phyloP scores from a whole-genome alignment of 768 basidiomycete species.

The Naganishia antarctica region DNA sequence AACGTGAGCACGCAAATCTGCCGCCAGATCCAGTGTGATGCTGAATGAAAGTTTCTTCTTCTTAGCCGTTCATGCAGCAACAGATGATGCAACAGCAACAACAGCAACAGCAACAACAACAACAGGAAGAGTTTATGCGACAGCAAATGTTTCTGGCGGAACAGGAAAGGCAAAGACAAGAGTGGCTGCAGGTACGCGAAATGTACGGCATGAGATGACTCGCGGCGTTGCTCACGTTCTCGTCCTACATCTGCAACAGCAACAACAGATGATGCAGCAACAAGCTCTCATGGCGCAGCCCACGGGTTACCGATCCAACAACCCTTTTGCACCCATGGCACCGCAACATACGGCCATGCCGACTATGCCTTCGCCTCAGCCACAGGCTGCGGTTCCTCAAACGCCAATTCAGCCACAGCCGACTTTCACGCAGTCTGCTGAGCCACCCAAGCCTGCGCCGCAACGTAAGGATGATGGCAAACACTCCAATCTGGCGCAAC shows the following conservation, averaged over 20 bases:
- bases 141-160: conserved; percentile 52
- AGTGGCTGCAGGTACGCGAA: conserved; percentile 43
- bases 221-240: conserved; percentile 29
- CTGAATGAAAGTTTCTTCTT: not conserved
- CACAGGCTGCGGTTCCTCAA: conserved; percentile 38
- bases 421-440: conserved; percentile 52
- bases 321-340: conserved; percentile 72
- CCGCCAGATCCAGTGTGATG: not conserved
- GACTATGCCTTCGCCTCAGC: conserved; percentile 32
- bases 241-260: conserved; percentile 44
- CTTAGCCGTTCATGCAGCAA: conserved; percentile 59
- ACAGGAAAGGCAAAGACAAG: conserved; percentile 49
- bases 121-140: conserved; percentile 52
- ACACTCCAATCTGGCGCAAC: conserved; percentile 65
- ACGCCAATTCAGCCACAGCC: conserved; percentile 47
- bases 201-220: conserved; percentile 34
- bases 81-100: conserved; percentile 76
- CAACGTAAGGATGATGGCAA: conserved; percentile 58
- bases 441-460: conserved; percentile 44
- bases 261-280: conserved; percentile 38
- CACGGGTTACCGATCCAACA: conserved; percentile 69
- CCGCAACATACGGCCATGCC: conserved; percentile 27
- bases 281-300: conserved; percentile 49
- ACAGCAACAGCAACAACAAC: conserved; percentile 52
- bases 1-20: conserved; percentile 53